Evolutionary conservation across 2,329 filamentous ascomycete species (phyloP).

Genomic region (Diplodia corticola): DNA sequence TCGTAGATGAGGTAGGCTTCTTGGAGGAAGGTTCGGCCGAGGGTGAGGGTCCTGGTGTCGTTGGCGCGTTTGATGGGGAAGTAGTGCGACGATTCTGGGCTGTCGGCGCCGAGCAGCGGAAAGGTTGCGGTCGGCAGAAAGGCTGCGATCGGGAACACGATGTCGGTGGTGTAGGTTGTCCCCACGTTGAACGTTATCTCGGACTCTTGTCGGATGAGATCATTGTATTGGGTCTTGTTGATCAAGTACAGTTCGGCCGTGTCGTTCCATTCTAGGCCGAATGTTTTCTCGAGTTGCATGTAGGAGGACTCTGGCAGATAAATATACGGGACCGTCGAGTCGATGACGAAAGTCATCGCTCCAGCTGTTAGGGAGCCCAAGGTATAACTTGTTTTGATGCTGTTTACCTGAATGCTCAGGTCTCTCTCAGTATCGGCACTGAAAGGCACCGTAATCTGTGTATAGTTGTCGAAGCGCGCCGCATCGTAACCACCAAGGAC

Average conservation of each 20-base stretch:
- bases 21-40: constrained; percentile 39
- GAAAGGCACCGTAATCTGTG: constrained; percentile 27
- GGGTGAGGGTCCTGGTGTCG: constrained; percentile 33
- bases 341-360: constrained; percentile 51
- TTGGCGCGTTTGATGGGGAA: constrained; percentile 37
- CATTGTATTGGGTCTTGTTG: constrained; percentile 29
- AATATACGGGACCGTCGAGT: constrained; percentile 44
- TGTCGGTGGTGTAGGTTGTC: neutral
- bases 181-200: neutral
- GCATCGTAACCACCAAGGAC: constrained; percentile 43
- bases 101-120: constrained; percentile 18
- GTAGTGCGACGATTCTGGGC: constrained; percentile 26
- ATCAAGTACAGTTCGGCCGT: constrained; percentile 35
- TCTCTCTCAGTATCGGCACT: neutral
- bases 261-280: constrained; percentile 35
- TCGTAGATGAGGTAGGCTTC: constrained; percentile 40
- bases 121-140: constrained; percentile 31
- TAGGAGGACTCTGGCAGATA: constrained; percentile 38
- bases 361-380: neutral
- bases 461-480: constrained; percentile 32
- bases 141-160: constrained; percentile 23
- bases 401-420: neutral
- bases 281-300: constrained; percentile 35
- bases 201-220: neutral
- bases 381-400: neutral